Evolutionary conservation across 2,329 filamentous ascomycete genomes (phyloP), one percentile per base, ranked within the genome.

Genomic region (Penicillium sp.): DNA sequence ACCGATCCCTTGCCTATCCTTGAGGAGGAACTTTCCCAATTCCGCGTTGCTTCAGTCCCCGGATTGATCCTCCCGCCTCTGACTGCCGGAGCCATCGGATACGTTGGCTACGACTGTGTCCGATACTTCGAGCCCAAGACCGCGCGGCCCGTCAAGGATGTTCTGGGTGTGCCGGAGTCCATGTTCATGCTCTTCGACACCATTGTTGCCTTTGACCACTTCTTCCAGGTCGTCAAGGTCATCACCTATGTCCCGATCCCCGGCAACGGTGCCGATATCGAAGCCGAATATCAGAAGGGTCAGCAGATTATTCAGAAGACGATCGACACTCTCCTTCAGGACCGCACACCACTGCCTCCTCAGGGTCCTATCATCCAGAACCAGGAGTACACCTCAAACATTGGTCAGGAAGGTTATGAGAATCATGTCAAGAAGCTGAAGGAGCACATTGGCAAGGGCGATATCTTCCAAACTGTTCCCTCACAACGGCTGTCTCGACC

Each of bases 81-180:
- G 75, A 90, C 89, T 0, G 94, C 92, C 38, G 94, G 94, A 45
- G 94, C 92, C 12, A 90, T 99, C 65, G 94, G 94, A 54, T 99
- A 97, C 71, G 90, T 97, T 6, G 92, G 92, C 48, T 99, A 99
- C 69, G 94, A 99, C 71, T 99, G 94, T 72, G 90, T 99, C 65
- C 86, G 87, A 68, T 97, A 97, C 75, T 99, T 99, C 64, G 94
- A 99, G 79, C 94, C 94, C 56, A 95, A 92, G 81, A 97, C 94
- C n/a, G 86, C 86, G 24, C 84, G 91, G 45, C 85, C 90, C 2
- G 85, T 96, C 79, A 87, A 94, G 73, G 94, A 99, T 73, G 82
- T 95, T 28, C 81, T 97, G 21, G 78, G 87, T 54, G 89, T 97
- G 39, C 94, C 94, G 0, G 94, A 99, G 79, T 92, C 90, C 53